Conservation (phyloP, 2,329 filamentous ascomycete species). For the Thielaviopsis punctulata region DNA sequence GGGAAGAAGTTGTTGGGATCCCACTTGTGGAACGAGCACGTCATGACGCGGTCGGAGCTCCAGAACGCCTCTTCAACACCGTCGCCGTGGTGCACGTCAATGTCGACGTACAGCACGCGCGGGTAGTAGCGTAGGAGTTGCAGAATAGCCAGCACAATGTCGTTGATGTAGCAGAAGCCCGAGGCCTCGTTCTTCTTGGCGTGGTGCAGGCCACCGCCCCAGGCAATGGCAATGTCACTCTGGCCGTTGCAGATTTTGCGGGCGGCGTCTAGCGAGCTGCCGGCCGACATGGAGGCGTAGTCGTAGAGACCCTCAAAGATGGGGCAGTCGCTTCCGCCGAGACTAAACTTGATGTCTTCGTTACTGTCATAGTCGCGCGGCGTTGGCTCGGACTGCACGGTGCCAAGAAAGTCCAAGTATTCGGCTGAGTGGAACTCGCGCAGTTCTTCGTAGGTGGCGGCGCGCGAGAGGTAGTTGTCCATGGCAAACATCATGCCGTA, state of each 20-base stretch:
- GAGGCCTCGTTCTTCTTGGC: constrained; percentile 88
- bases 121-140: constrained; percentile 69
- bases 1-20: constrained; percentile 74
- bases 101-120: constrained; percentile 85
- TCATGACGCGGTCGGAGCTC: constrained; percentile 78
- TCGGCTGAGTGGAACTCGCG: constrained; percentile 72
- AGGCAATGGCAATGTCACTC: constrained; percentile 92
- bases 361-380: constrained; percentile 48
- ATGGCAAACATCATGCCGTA: constrained; percentile 95
- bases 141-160: constrained; percentile 86
- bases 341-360: constrained; percentile 59
- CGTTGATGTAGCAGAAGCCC: constrained; percentile 98
- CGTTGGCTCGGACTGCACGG: constrained; percentile 46
- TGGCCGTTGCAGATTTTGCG: constrained; percentile 73
- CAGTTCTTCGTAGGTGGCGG: constrained; percentile 76
- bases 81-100: constrained; percentile 83
- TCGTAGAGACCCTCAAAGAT: constrained; percentile 92
- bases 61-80: constrained; percentile 85
- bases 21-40: constrained; percentile 92
- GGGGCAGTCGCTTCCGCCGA: constrained; percentile 83
- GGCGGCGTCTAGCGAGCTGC: constrained; percentile 78
- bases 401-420: constrained; percentile 77
- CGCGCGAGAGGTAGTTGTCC: constrained; percentile 77
- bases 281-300: constrained; percentile 87
- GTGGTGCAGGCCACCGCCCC: constrained; percentile 92